phyloP scores from a whole-genome alignment of 2,329 filamentous ascomycete species.

The Aspergillus transmontanensis region DNA sequence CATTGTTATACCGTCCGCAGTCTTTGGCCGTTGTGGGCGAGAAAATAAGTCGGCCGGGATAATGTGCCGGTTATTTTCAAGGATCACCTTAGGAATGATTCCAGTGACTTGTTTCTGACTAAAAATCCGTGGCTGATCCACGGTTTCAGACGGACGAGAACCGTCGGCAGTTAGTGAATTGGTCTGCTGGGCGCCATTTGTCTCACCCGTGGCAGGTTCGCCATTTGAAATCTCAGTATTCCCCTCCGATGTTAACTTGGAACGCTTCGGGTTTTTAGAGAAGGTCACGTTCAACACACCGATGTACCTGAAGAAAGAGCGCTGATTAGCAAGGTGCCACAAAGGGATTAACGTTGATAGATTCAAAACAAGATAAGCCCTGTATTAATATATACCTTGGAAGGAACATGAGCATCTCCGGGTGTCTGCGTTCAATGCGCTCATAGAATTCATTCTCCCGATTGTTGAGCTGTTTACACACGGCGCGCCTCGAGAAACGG shows the following conservation, averaged over 20 bases:
- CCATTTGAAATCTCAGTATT: slow-evolving; percentile 22
- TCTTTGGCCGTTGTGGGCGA: slow-evolving; percentile 52
- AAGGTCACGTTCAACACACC: slow-evolving; percentile 96
- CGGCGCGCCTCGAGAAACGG: slow-evolving; percentile 89
- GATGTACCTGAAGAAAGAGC: slow-evolving; percentile 71
- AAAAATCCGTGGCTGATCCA: slow-evolving; percentile 55
- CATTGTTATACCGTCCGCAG: slow-evolving; percentile 32
- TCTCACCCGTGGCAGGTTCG: slow-evolving; percentile 9
- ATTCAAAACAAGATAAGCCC: not conserved
- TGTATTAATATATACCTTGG: slow-evolving; percentile 67
- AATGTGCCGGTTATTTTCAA: slow-evolving; percentile 92
- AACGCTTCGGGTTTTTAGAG: slow-evolving; percentile 73
- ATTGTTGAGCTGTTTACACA: slow-evolving; percentile 98
- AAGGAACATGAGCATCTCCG: slow-evolving; percentile 85
- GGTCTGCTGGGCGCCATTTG: slow-evolving; percentile 13
- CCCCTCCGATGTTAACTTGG: slow-evolving; percentile 46
- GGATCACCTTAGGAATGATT: slow-evolving; percentile 83
- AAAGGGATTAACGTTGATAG: not conserved
- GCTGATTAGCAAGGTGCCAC: not conserved
- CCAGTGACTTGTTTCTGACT: slow-evolving; percentile 76
- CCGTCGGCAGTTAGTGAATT: slow-evolving; percentile 17
- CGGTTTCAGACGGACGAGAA: slow-evolving; percentile 19
- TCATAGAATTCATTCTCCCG: slow-evolving; percentile 99
- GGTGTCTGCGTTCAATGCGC: slow-evolving; percentile 86
- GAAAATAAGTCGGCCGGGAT: slow-evolving; percentile 82